phyloP scores from a whole-genome alignment of 306 rosid species.

The Echinosophora koreensis region DNA sequence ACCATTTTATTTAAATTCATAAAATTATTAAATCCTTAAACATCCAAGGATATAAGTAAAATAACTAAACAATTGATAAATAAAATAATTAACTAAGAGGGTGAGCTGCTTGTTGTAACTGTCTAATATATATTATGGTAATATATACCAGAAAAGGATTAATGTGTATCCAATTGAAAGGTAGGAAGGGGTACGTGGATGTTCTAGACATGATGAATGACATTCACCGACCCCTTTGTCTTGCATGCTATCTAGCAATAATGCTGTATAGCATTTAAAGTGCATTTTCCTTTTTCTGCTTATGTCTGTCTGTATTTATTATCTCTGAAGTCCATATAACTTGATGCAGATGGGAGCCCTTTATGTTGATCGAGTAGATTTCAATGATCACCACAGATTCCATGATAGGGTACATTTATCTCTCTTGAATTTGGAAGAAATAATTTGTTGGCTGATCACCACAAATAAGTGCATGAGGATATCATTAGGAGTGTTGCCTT shows the following conservation, averaged over 20 bases:
- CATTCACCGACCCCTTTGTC: slow-evolving; percentile 7
- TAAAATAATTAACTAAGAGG: slow-evolving; percentile 22
- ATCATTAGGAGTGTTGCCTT: slow-evolving; percentile 5
- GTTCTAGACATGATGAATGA: slow-evolving; percentile 12
- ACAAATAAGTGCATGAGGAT: slow-evolving; percentile 31
- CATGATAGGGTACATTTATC: slow-evolving; percentile 59
- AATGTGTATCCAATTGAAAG: background rate
- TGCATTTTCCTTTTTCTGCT: slow-evolving; percentile 18
- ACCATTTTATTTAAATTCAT: slow-evolving; percentile 11
- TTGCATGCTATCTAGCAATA: slow-evolving; percentile 28
- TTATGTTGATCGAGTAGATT: slow-evolving; percentile 76
- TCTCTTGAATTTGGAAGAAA: slow-evolving; percentile 30
- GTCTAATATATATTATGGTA: background rate
- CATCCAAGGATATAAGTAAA: slow-evolving; percentile 17
- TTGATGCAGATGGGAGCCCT: slow-evolving; percentile 75
- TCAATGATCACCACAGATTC: slow-evolving; percentile 84
- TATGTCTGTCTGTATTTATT: slow-evolving; percentile 27
- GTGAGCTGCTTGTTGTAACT: slow-evolving; percentile 24
- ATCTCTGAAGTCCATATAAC: slow-evolving; percentile 50
- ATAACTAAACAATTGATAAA: background rate
- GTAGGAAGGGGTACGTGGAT: background rate
- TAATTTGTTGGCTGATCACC: slow-evolving; percentile 12
- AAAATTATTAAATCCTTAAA: background rate
- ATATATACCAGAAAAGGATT: background rate
- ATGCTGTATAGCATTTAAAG: slow-evolving; percentile 4